A percentile compares a stretch with the other conserved stretches of the same genome.
These are phyloP conservation scores for Acanthamoeba castellanii DNA, from an alignment of 208 protist species.

Conservation along the genomic window DNA sequence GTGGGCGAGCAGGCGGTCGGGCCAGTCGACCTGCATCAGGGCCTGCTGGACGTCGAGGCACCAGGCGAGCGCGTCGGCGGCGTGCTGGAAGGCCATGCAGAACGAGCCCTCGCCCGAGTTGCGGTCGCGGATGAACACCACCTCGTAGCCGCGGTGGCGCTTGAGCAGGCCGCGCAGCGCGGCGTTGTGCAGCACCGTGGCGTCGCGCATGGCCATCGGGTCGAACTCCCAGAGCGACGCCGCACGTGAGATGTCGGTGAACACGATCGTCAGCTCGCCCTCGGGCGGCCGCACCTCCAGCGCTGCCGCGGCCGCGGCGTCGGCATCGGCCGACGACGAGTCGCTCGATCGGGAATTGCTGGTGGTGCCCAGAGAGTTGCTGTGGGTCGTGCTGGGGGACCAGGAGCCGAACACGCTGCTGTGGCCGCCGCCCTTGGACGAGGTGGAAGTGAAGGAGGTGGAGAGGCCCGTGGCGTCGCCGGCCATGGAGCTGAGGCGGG, in stretches of 20 bases:
- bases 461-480: neutral
- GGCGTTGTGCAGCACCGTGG: constrained; percentile 57
- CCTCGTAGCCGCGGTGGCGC: constrained; percentile 48
- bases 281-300: too few relatives aligned
- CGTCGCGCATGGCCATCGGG: constrained; percentile 5
- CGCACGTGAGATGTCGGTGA: neutral
- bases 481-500: neutral
- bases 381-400: too few relatives aligned
- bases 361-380: too few relatives aligned
- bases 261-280: constrained; percentile 39
- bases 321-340: neutral
- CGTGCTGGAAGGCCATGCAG: neutral
- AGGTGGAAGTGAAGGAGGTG: neutral
- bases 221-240: constrained; percentile 50
- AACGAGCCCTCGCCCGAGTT: neutral
- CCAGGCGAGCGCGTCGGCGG: neutral
- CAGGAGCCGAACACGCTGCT: neutral
- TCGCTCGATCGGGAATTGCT: too few relatives aligned
- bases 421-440: neutral
- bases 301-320: neutral
- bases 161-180: neutral
- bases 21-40: constrained; percentile 33
- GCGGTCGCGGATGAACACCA: neutral
- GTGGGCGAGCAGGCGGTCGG: neutral
- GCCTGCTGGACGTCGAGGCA: neutral